Percentiles rank a stretch among this genome's conserved stretches.
phyloP scores from a whole-genome alignment of 139 green algal genomes.

The Raphidocelis subcapitata region DNA sequence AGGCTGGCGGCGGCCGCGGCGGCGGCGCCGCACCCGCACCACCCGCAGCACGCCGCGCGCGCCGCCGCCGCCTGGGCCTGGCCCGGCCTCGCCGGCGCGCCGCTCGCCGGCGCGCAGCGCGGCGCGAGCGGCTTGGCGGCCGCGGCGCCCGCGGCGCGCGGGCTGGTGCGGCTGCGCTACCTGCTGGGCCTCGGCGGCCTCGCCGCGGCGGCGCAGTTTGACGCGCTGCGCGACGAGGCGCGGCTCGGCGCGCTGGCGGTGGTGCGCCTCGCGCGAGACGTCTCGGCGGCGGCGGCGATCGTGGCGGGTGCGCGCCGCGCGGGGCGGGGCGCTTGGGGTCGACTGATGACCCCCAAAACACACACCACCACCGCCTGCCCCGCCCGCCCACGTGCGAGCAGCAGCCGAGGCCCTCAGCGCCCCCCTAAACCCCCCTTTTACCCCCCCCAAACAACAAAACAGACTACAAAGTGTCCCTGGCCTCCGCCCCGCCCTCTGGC shows the following conservation, averaged over 20 bases:
- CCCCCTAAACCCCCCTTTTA: no score
- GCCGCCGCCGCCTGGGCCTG: neutral
- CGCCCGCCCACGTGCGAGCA: no score
- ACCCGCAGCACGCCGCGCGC: neutral
- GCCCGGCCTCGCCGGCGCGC: neutral
- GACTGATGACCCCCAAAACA: no score
- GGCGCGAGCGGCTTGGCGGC: neutral
- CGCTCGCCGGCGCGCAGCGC: neutral
- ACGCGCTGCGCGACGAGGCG: constrained; percentile 77
- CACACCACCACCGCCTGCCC: no score
- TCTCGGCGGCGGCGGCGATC: constrained; percentile 39
- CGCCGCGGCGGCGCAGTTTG: constrained; percentile 64
- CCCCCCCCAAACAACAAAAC: no score
- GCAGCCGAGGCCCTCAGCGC: no score
- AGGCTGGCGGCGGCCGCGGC: no score
- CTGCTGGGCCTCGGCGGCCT: constrained; percentile 36
- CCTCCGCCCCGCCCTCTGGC: neutral
- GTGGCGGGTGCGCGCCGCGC: constrained; percentile 29
- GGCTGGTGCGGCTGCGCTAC: constrained; percentile 23
- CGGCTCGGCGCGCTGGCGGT: constrained; percentile 77
- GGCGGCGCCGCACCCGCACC: no score
- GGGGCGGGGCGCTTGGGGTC: neutral
- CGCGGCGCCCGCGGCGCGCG: constrained; percentile 2
- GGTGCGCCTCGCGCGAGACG: constrained; percentile 32
- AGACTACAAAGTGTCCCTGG: constrained; percentile 65